Conservation (phyloP, 768 basidiomycete species). For the Strobilomyces dryophilus region DNA sequence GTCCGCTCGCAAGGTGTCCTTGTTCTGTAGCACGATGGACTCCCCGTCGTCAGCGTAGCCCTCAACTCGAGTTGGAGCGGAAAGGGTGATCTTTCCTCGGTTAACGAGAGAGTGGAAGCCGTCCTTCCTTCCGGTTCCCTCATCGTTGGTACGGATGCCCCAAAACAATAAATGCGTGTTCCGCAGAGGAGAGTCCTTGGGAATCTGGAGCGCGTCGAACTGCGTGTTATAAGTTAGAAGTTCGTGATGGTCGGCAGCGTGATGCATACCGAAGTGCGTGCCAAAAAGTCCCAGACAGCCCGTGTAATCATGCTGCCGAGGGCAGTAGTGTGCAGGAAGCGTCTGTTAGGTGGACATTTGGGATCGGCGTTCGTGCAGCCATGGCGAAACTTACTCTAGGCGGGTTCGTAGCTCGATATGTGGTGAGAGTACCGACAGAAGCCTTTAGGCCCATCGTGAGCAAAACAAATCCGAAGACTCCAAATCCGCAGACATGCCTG, state of each 20-base stretch:
- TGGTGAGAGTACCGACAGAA: slow-evolving; percentile 46
- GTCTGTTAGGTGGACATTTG: slow-evolving; percentile 31
- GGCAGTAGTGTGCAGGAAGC: slow-evolving; percentile 58
- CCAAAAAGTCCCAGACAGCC: slow-evolving; percentile 44
- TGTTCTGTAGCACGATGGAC: slow-evolving; percentile 42
- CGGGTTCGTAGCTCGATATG: slow-evolving; percentile 44
- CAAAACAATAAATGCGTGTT: slow-evolving; percentile 40
- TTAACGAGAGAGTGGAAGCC: slow-evolving; percentile 49
- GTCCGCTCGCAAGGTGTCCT: slow-evolving; percentile 37
- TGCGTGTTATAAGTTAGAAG: slow-evolving; percentile 1
- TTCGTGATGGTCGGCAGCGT: not conserved
- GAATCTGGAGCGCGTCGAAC: slow-evolving; percentile 23
- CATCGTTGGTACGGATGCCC: slow-evolving; percentile 45
- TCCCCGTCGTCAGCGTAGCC: slow-evolving; percentile 24
- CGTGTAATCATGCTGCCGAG: slow-evolving; percentile 50
- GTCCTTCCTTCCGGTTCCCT: slow-evolving; percentile 43
- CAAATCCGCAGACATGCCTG: slow-evolving; percentile 41
- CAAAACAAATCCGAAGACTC: not conserved
- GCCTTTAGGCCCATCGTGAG: slow-evolving; percentile 29
- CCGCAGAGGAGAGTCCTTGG: slow-evolving; percentile 48
- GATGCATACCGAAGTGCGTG: slow-evolving; percentile 36
- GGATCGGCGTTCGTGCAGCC: not conserved
- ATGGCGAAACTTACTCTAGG: slow-evolving; percentile 42
- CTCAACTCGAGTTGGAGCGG: slow-evolving; percentile 14
- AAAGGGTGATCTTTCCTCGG: slow-evolving; percentile 44